phyloP scores from a whole-genome alignment of 257 asterid genomes.

The Cinchona pubescens region DNA sequence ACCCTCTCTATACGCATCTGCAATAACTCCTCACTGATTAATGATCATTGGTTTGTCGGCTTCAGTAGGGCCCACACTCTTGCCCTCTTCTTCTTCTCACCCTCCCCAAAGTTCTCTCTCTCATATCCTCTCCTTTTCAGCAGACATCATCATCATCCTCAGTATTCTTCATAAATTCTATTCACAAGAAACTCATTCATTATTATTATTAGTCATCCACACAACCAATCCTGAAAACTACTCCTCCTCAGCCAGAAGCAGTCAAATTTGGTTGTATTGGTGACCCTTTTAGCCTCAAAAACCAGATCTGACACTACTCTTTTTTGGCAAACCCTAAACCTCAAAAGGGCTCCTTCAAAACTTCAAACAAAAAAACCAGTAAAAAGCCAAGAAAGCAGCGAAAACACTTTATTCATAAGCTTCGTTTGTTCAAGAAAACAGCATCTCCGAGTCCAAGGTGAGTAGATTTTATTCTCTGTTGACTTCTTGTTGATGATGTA shows the following conservation, averaged over 20 bases:
- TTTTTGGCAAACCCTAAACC: constrained; percentile 20
- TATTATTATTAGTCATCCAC: constrained; percentile 1
- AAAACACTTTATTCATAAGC: constrained; percentile 1
- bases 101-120: constrained; percentile 7
- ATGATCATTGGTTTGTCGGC: constrained; percentile 66
- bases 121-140: constrained; percentile 4
- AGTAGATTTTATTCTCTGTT: constrained; percentile 1
- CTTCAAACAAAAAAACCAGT: background rate
- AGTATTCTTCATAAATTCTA: constrained; percentile 59
- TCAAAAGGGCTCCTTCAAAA: constrained; percentile 3
- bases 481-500: constrained; percentile 4
- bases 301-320: constrained; percentile 41
- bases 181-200: constrained; percentile 56
- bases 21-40: constrained; percentile 78
- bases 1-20: constrained; percentile 72
- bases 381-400: background rate
- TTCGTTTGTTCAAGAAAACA: background rate
- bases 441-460: constrained; percentile 9
- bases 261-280: constrained; percentile 2
- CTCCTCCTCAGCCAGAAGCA: constrained; percentile 8
- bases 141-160: constrained; percentile 9
- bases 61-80: constrained; percentile 52
- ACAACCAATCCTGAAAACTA: constrained; percentile 19
- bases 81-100: constrained; percentile 31
- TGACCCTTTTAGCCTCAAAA: constrained; percentile 10